Base-by-base conservation (phyloP, 208 protist genomes). In the Acanthamoeba castellanii region DNA sequence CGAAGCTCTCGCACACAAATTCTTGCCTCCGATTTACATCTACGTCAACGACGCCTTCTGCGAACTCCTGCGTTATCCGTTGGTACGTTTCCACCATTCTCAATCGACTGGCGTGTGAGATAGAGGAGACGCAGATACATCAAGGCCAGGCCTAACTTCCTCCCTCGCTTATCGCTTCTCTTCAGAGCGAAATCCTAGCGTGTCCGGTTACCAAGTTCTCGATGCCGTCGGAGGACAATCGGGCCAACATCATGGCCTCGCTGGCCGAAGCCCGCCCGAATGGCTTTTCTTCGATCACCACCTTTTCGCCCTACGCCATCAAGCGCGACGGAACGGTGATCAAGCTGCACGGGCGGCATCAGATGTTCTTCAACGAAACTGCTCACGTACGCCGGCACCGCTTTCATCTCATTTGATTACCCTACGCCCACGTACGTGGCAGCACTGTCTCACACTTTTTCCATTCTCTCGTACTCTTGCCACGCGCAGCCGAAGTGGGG, bases 201-300 rank as follows among this genome's bases (percentile, higher is more conserved):
- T 88, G 81, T 27, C 81, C 81, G 8, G 50, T 88, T 3, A 88
- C 47, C 81, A 88, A 88, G 52, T 88, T 88, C 50, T 88, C 81
- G 20, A 34, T 88, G n/a, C 81, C 81, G 52, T 88, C 81, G 25
- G 30, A 32, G n/a, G 81, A 88, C 47, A 34, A 30, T 16, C 45
- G 81, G 18, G 50, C 14, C 9, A 32, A 42, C 27, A 18, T 88
- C 16, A 64, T 88, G 81, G n/a, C 42, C n/a, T 13, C 14, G 50
- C 7, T 88, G 45, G 50, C 81, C 50, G 50, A 64, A 7, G 81
- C 81, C 81, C 42, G n/a, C 18, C 81, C 81, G 1, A 88, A 88
- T 25, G 50, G 52, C 50, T 34, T 88, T 4, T 88, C 81, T 27
- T 18, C 45, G 18, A 42, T 88, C 50, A 14, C 47, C 52, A n/a